Percentiles rank a stretch among this genome's conserved stretches.
These are phyloP conservation scores for Penicillium concentricum DNA, from an alignment of 2,329 filamentous ascomycete species.

Conservation along the genomic window DNA sequence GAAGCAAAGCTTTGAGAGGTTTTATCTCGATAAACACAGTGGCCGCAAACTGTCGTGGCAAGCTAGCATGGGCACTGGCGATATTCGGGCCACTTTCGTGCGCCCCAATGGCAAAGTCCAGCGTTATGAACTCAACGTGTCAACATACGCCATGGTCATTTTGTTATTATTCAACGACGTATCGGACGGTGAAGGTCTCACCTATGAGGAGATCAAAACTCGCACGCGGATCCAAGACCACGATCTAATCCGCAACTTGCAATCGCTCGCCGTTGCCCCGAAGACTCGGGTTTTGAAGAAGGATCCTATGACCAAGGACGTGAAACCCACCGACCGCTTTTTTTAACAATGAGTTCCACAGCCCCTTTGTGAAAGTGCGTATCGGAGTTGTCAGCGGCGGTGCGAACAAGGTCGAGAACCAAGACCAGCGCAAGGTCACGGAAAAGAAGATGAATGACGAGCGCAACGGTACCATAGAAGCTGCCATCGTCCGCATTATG, in stretches of 20 bases:
- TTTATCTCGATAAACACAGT: slow-evolving; percentile 82
- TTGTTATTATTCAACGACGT: slow-evolving; percentile 86
- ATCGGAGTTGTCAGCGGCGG: slow-evolving; percentile 75
- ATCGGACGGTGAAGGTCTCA: slow-evolving; percentile 49
- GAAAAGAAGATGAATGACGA: slow-evolving; percentile 53
- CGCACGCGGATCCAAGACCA: slow-evolving; percentile 72
- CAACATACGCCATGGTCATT: slow-evolving; percentile 89
- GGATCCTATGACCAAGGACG: slow-evolving; percentile 72
- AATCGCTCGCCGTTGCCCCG: slow-evolving; percentile 76
- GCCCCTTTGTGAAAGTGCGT: slow-evolving; percentile 83
- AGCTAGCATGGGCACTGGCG: slow-evolving; percentile 73
- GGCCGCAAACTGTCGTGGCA: slow-evolving; percentile 88
- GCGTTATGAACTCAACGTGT: slow-evolving; percentile 85
- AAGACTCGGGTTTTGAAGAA: slow-evolving; percentile 82
- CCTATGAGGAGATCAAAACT: slow-evolving; percentile 76
- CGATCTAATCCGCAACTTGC: slow-evolving; percentile 75
- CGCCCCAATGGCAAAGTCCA: slow-evolving; percentile 68
- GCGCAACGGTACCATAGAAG: slow-evolving; percentile 51
- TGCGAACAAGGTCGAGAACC: slow-evolving; percentile 79
- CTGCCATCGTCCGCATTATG: slow-evolving; percentile 55
- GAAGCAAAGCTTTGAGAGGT: slow-evolving; percentile 82
- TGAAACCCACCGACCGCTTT: slow-evolving; percentile 73
- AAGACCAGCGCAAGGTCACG: slow-evolving; percentile 55
- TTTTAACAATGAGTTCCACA: slow-evolving; percentile 79
- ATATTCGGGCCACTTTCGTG: slow-evolving; percentile 78